phyloP scores from a whole-genome alignment of 345 rosid genomes.

The Citrus sp. region DNA sequence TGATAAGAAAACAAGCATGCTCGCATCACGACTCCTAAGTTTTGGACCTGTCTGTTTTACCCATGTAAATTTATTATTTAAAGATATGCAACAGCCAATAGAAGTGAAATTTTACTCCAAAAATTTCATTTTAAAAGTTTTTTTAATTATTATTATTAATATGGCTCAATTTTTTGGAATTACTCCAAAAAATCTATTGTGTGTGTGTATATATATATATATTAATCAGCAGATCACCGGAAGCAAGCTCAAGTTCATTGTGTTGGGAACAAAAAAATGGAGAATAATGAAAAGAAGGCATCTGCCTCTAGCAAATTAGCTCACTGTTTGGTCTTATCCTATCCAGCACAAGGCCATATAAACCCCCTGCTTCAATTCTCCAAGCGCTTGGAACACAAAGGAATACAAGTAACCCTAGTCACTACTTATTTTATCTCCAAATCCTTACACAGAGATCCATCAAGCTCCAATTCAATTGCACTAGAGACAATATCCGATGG shows the following conservation, averaged over 20 bases:
- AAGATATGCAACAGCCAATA: neutral
- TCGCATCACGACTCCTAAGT: too few species aligned
- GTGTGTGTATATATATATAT: rapidly evolving
- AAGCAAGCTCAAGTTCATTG: neutral
- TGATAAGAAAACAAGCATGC: too few species aligned
- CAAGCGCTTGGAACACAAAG: conserved; percentile 27
- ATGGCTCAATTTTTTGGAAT: too few species aligned
- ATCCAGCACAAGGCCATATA: conserved; percentile 36
- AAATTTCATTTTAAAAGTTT: too few species aligned
- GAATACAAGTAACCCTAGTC: conserved; percentile 27
- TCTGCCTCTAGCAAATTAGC: neutral
- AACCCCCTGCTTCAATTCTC: conserved; percentile 42
- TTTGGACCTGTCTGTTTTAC: too few species aligned
- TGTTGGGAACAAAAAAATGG: neutral
- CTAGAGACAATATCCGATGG: conserved; percentile 45
- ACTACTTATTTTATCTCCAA: conserved; percentile 18
- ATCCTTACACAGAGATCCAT: conserved; percentile 11
- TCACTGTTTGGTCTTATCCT: conserved; percentile 29
- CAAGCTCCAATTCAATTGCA: neutral
- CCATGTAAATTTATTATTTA: neutral
- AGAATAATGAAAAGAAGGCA: neutral
- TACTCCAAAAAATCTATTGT: too few species aligned
- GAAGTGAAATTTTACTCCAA: too few species aligned
- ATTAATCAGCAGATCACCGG: neutral
- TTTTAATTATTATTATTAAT: too few species aligned